Percentiles rank a stretch among this genome's conserved stretches.
These are phyloP conservation scores for Fraxinus dipetala DNA, from an alignment of 305 asterid species.

Conservation along the genomic window DNA sequence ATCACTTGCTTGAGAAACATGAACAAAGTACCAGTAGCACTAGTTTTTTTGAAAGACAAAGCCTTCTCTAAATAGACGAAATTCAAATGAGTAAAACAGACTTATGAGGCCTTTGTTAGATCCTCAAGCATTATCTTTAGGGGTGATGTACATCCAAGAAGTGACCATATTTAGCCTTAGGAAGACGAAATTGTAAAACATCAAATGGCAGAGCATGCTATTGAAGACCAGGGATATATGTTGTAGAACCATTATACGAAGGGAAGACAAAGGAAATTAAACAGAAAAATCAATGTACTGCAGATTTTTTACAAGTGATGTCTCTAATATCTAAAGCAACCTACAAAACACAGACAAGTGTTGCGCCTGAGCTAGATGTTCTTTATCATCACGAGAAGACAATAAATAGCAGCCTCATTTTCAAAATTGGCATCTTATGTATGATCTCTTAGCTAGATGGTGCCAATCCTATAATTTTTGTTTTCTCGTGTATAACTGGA, in stretches of 20 bases:
- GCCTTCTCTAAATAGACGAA: neutral
- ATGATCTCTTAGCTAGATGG: neutral
- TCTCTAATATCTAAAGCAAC: constrained; percentile 22
- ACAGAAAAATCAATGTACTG: too few species aligned
- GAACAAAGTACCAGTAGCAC: neutral
- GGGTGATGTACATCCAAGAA: neutral
- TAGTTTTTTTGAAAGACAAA: neutral
- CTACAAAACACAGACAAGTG: neutral
- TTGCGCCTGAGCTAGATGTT: neutral
- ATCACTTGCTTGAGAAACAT: neutral
- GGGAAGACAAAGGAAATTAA: neutral
- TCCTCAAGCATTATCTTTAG: neutral
- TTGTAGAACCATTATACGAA: neutral
- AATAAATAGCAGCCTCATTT: neutral
- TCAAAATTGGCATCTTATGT: neutral
- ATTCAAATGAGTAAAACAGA: neutral
- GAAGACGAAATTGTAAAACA: neutral
- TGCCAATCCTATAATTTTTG: neutral
- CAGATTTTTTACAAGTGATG: constrained; percentile 33
- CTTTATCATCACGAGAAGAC: neutral
- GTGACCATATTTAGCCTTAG: neutral
- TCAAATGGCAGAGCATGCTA: neutral
- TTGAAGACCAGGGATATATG: neutral
- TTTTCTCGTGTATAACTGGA: too few species aligned
- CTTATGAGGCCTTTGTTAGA: neutral